Evolutionary conservation across 1,284 basidiomycete species (phyloP), one percentile per base, ranked within the genome.

Genomic region (Trametes sp.): DNA sequence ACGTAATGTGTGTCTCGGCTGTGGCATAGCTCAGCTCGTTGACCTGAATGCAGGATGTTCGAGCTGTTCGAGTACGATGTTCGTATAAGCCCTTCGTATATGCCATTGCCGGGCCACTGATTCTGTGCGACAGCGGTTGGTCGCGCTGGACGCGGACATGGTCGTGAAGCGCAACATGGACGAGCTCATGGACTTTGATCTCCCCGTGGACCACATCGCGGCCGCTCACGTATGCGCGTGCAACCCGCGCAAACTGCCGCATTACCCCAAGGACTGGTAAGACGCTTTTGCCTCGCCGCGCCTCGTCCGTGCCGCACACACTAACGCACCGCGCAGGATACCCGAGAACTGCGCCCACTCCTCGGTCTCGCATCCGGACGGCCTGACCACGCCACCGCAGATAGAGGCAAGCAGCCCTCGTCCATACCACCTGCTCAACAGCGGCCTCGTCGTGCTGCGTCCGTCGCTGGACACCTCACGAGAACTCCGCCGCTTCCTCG

Each of bases 121-220:
- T 59, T 49, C 54, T 59, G 13, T 35, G 54, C 56, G 35, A 21
- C 69, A 96, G 87, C 87, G 93, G 16, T 80, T 98, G 46, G 89
- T 96, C 48, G 80, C 98, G 50, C 80, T 98, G 54, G 96, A 98
- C 74, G 87, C 89, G 16, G 96, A 98, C 78, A 98, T 98, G 94
- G 83, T 98, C 61, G 83, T 98, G 24, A 80, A 85, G 73, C 83
- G 81, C 50, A 94, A 93, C 66, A 97, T 98, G 92, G 97, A 98
- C 76, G 95, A 97, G 65, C 81, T 98, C 54, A 89, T 98, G 80
- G 82, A 88, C 24, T 70, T 94, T 29, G 82, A 87, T 11, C 77
- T 95, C 2, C 85, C 84, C 6, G 70, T 73, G 24, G 90, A 87
- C 68, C 86, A 88, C 76, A 96, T 98, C 62, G 95, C 93, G 2